phyloP scores from a whole-genome alignment of 2,329 filamentous ascomycete species.

The Botrytis deweyae region DNA sequence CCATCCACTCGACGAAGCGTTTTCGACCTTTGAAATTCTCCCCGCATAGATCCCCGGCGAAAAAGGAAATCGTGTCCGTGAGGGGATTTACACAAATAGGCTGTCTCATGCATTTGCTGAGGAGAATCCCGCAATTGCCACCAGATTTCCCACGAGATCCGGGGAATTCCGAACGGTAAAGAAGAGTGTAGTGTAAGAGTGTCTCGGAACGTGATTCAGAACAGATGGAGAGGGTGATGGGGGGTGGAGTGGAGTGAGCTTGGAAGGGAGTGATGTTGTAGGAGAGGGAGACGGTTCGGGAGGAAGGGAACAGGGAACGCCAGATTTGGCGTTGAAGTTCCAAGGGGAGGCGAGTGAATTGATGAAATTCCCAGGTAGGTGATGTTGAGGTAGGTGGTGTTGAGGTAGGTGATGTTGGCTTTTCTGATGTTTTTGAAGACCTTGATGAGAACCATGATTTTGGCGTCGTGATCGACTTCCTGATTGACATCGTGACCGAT shows the following conservation, averaged over 20 bases:
- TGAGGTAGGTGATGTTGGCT: background rate
- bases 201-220: conserved; percentile 19
- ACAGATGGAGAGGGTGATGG: conserved; percentile 12
- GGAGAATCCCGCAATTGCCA: background rate
- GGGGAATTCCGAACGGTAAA: conserved; percentile 10
- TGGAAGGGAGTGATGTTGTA: background rate
- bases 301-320: conserved; percentile 7
- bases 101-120: conserved; percentile 6
- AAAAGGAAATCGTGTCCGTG: background rate
- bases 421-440: background rate
- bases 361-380: background rate
- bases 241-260: background rate
- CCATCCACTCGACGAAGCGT: conserved; percentile 5
- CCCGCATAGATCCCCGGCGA: conserved; percentile 2
- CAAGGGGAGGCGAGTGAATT: conserved; percentile 2
- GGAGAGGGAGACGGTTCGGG: conserved; percentile 10
- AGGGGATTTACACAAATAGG: conserved; percentile 11
- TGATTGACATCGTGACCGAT: background rate
- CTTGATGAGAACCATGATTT: background rate
- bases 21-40: background rate
- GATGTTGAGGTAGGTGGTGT: background rate
- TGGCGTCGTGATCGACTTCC: background rate
- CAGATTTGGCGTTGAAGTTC: conserved; percentile 18
- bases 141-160: background rate
- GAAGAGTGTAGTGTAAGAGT: conserved; percentile 3